A percentile compares a stretch with the other conserved stretches of the same genome.
phyloP scores from a whole-genome alignment of 2,329 filamentous ascomycete genomes.

The Fusarium anguioides region DNA sequence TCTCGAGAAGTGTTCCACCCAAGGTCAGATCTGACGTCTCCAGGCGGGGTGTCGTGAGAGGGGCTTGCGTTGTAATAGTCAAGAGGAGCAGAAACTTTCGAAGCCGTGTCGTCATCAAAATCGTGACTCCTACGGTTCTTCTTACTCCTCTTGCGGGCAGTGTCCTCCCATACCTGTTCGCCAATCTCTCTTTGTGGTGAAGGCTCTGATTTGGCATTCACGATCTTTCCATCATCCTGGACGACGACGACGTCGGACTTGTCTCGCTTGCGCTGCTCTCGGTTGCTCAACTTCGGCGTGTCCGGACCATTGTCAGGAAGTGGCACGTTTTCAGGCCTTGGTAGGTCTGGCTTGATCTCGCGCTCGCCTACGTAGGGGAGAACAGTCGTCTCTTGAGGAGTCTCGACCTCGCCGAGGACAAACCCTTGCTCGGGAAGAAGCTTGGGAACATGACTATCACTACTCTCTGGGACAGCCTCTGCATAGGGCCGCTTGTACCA shows the following conservation, averaged over 20 bases:
- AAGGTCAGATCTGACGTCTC: constrained; percentile 34
- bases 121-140: constrained; percentile 48
- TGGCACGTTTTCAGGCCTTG: constrained; percentile 33
- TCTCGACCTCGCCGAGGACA: constrained; percentile 61
- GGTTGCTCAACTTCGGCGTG: constrained; percentile 46
- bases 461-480: constrained; percentile 60
- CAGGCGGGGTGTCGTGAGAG: constrained; percentile 12
- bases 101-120: constrained; percentile 40
- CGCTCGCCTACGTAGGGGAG: constrained; percentile 33
- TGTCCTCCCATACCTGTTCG: constrained; percentile 44
- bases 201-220: constrained; percentile 29
- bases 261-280: constrained; percentile 57
- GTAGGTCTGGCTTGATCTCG: constrained; percentile 10
- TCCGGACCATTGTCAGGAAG: constrained; percentile 44
- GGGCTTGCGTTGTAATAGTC: constrained; percentile 47
- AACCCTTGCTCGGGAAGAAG: constrained; percentile 54
- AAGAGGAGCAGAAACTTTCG: constrained; percentile 45
- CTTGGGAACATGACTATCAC: constrained; percentile 45
- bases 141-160: constrained; percentile 49
- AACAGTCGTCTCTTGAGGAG: constrained; percentile 49
- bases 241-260: constrained; percentile 48
- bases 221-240: constrained; percentile 41
- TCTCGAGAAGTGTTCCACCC: constrained; percentile 17
- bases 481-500: constrained; percentile 62
- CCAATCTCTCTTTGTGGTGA: constrained; percentile 31